Evolutionary conservation across 2,329 filamentous ascomycete species (phyloP).

Genomic region (Fusarium tricinctum): DNA sequence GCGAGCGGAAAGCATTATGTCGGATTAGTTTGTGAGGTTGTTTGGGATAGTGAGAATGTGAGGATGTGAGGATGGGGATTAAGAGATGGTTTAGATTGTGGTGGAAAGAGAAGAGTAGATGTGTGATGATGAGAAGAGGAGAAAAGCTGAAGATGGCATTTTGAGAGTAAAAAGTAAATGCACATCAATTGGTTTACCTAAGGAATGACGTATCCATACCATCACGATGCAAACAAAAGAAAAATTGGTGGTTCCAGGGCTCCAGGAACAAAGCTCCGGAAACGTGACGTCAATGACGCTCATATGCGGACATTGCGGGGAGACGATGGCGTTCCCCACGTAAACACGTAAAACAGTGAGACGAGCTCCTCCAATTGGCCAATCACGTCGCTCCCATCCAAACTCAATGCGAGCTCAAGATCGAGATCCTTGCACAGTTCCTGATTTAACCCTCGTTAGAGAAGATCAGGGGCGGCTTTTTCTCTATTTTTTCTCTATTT

Average conservation of each 20-base stretch:
- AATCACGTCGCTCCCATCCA: slow-evolving; percentile 3
- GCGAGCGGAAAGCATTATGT: slow-evolving; percentile 52
- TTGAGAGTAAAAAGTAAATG: slow-evolving; percentile 13
- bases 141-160: slow-evolving; percentile 12
- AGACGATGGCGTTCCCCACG: slow-evolving; percentile 21
- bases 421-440: slow-evolving; percentile 21
- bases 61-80: not conserved
- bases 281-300: slow-evolving; percentile 49
- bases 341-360: slow-evolving; percentile 3
- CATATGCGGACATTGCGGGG: slow-evolving; percentile 42
- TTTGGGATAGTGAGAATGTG: not conserved
- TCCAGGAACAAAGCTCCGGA: slow-evolving; percentile 38
- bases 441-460: slow-evolving; percentile 8
- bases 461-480: slow-evolving; percentile 30
- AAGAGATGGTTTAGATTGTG: not conserved
- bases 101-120: not conserved
- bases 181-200: slow-evolving; percentile 10
- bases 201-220: slow-evolving; percentile 38
- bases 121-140: slow-evolving; percentile 1
- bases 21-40: not conserved
- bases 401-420: slow-evolving; percentile 11
- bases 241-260: slow-evolving; percentile 19
- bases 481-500: not conserved
- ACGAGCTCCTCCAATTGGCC: slow-evolving; percentile 28
- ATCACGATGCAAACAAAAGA: slow-evolving; percentile 44